Base-by-base conservation (phyloP, 768 basidiomycete genomes). In the Termitomyces sp. region DNA sequence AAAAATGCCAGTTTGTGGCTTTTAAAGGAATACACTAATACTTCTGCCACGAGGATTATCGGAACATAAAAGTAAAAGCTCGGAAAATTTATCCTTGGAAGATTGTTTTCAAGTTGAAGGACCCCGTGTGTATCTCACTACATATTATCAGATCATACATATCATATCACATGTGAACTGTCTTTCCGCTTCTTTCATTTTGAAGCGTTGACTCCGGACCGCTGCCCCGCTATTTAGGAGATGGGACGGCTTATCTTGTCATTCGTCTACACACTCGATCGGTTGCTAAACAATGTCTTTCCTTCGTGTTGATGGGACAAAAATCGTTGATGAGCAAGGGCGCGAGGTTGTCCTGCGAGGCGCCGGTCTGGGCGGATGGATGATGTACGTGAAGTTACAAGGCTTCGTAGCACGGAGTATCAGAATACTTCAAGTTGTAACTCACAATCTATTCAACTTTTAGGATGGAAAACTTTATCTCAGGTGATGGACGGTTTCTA, bases 281-380 rank as follows among this genome's bases (percentile, higher is more conserved):
- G 16, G 11, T 14, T 14, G 6, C 7, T 21, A 32, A 37, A 11
- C 17, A 23, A 82, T 81, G 80, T 77, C 82, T 56, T 78, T 80
- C 54, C 70, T 87, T 35, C 80, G 73, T 56, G 82, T 86, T 17
- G 74, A 75, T 25, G 84, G 85, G 23, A 82, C 79, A 34, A 83
- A 82, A 64, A 73, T 89, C 63, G 78, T 88, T 57, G 78, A 86
- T 61, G 77, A 75, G 43, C 69, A 77, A 25, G 83, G 80, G 14
- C 73, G 79, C 11, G 79, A 85, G 61, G 74, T 87, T 32, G 76
- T 86, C 54, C 75, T 89, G 46, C 76, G 83, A 12, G 90, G 90
- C 27, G 89, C 88, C 19, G 87, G 88, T 44, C 75, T 91, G 16
- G 89, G 89, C 47, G 89, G 89, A 67, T 90, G 89, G 86, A 87